Evolutionary conservation across 192 early-diverging fungal species (phyloP), one percentile per base, ranked within the genome.

Genomic region (Backusella tuberculispora): DNA sequence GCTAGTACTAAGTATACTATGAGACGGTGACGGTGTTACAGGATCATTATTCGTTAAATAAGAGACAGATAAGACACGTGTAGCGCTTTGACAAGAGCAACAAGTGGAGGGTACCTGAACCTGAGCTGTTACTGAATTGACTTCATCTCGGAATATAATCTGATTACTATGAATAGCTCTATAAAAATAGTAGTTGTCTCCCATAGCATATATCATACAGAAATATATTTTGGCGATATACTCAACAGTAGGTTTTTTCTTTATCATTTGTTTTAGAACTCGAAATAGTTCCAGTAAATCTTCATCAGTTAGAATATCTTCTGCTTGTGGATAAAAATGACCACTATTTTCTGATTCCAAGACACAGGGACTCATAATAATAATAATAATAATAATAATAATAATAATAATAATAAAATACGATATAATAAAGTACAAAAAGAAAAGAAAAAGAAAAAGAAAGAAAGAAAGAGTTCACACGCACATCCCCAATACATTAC

Each of bases 291-390:
- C 80, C 5, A 81, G 67, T 14, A 81, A 43, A 26, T 81, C 80
- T 66, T 81, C 80, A 70, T 81, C 80, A 44, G 42, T 68, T 26
- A 81, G 42, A 26, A 81, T 81, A 60, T 81, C 80, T 66, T 81
- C 80, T 12, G 72, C 75, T 24, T 70, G 71, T 0, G 75, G 80
- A 37, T 77, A 21, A 38, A 64, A 73, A 24, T 56, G 47, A 13
- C 53, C 24, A 19, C 13, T 60, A 26, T 60, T 24, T 60, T 73
- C 53, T 60, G 53, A 60, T 60, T 60, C 53, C 24, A 60, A 60
- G 26, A 24, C 21, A 60, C 53, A 60, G 21, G 53, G 53, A 26
- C 53, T 60, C 50, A 53, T 53, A 53, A 53, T 21, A 53, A 53
- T 21, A 53, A 21, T 10, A 6, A 48, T 21, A 53, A 21, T 10